Base-by-base conservation (phyloP, 768 basidiomycete species). In the Amanita muscaria region DNA sequence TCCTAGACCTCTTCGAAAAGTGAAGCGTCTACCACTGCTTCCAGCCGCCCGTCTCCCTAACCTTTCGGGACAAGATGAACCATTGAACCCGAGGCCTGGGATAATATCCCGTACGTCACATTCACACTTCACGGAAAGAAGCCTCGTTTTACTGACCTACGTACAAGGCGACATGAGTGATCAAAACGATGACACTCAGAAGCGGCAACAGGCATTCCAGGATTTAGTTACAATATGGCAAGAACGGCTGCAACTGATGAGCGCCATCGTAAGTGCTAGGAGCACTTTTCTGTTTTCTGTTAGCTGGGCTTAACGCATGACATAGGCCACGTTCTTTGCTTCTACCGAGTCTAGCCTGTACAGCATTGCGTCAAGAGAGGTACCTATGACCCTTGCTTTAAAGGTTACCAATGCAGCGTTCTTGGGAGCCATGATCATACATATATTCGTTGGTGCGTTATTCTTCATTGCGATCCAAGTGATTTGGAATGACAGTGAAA, bases 311-410 rank as follows among this genome's bases (percentile, higher is more conserved):
- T n/a, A 36, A 37, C 15, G 10, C 18, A 25, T 21, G 15, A 3
- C 38, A 18, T 21, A 44, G 43, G 24, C 43, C 1, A 44, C 43
- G 4, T 44, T 44, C 34, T 44, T 44, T 36, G 21, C 43, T 3
- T 44, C 43, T 5, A 24, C 32, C 15, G 34, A 44, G 15, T 35
- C 43, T 44, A 34, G 43, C n/a, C 9, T 44, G 14, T 34, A 36
- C 22, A 23, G 43, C 8, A 21, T 36, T 21, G 18, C 30, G 5
- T 2, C 8, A 10, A n/a, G 12, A 11, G 5, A 10, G 10, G 23
- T 15, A 2, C 32, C 43, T 3, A 8, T 25, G 24, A 1, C 24
- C 3, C 4, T 23, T 14, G 2, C 36, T n/a, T 33, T 10, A 12
- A 22, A 44, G 18, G 24, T 44, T 24, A 27, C 35, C 11, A 44